These are phyloP conservation scores for Hirschfeldia incana DNA, from an alignment of 345 rosid genomes.

Conservation along the genomic window DNA sequence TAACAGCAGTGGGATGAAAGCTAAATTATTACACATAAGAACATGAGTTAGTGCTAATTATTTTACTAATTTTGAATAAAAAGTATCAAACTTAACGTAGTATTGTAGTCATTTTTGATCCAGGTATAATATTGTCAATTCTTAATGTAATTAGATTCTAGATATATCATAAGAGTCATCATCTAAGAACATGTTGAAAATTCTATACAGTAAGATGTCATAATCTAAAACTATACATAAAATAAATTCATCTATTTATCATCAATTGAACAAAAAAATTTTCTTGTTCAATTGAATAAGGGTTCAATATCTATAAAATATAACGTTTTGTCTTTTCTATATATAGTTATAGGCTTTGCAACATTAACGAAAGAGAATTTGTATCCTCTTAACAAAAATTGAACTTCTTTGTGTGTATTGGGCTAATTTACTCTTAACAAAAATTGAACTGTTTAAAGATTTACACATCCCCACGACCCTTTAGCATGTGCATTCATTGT, in stretches of 20 bases:
- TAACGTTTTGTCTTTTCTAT: not conserved
- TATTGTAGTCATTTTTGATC: not conserved
- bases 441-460: not conserved
- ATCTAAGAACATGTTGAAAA: not conserved
- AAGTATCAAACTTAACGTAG: not conserved
- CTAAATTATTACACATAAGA: not conserved
- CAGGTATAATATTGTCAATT: not conserved
- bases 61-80: not conserved
- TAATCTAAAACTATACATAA: not conserved
- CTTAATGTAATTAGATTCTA: not conserved
- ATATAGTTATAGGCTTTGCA: not conserved
- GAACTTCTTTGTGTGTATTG: too few relatives aligned
- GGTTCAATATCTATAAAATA: not conserved
- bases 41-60: not conserved
- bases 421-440: too few relatives aligned
- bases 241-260: not conserved
- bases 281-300: not conserved
- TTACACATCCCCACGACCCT: not conserved
- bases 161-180: not conserved
- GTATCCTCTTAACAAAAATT: too few relatives aligned
- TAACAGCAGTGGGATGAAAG: not conserved
- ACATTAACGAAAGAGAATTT: not conserved
- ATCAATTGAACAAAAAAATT: not conserved
- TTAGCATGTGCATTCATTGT: not conserved
- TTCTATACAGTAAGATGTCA: not conserved